Base-by-base conservation (phyloP, 169 alveolate species). In the Toxoplasma gondii region DNA sequence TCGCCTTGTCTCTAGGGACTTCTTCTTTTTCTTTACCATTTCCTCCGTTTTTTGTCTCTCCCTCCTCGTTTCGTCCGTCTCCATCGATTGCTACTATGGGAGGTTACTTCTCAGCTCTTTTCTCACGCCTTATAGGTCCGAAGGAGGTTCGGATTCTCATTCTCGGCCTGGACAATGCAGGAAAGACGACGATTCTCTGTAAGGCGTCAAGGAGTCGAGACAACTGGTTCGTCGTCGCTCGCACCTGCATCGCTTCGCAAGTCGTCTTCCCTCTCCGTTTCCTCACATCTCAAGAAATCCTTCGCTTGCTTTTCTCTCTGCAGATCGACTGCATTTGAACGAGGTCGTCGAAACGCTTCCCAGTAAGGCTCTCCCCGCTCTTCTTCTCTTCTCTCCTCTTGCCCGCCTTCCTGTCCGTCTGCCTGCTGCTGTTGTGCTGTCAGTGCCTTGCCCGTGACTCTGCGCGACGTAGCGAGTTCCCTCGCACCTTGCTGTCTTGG, bases 141-240 rank as follows among this genome's bases (percentile, higher is more conserved):
- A 98, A 97, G 97, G 99, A 98, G 91, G 98, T 88, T 29, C 97
- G 99, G 95, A 98, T 99, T 69, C 98, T 99, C 88, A 98, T 99
- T 97, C 98, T 99, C 81, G 99, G 99, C 78, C 98, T 99, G 58
- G 99, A 99, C 96, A 99, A 99, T 81, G 99, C 99, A 31, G 99
- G 99, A 31, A 99, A 99, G 97, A 99, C 99, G 69, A 99, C 99
- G 44, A 99, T 99, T 93, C 97, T 99, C 90, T 98, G 96, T 94
- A 86, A 69, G 96, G 1, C 24, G 84, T 1, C 12, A n/a, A n/a
- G 70, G n/a, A 17, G 70, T 58, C 16, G 70, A 24, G n/a, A 24
- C 70, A 58, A 24, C 70, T 17, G 70, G n/a, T 58, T 58, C 70
- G 70, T 58, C 24, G 16, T 58, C 70, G n/a, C 70, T 16, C 24